phyloP scores from a whole-genome alignment of 148 eudicot genomes.

The Cornus suecica region DNA sequence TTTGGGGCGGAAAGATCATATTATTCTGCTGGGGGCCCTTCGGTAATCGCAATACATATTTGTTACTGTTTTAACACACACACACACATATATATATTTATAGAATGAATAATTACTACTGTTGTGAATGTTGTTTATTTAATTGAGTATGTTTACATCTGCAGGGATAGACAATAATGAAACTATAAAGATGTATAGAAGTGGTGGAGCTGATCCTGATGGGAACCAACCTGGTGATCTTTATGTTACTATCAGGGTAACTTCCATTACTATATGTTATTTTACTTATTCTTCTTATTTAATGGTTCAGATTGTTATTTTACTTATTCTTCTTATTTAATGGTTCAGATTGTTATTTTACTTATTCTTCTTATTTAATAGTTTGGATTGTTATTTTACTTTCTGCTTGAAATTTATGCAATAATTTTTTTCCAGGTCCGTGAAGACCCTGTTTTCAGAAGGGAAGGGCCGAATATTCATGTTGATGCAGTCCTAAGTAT shows the following conservation, averaged over 20 bases:
- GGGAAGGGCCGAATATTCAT: slow-evolving; percentile 90
- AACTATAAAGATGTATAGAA: slow-evolving; percentile 59
- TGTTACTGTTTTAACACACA: too few species aligned
- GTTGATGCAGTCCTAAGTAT: slow-evolving; percentile 78
- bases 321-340: too few species aligned
- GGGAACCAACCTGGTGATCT: slow-evolving; percentile 91
- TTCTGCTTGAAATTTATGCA: neutral
- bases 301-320: too few species aligned
- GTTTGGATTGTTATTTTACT: neutral
- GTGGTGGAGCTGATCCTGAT: slow-evolving; percentile 95
- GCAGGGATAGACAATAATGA: slow-evolving; percentile 75
- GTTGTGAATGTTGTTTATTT: neutral
- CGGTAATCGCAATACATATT: too few species aligned
- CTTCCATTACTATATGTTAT: neutral
- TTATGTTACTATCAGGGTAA: slow-evolving; percentile 69
- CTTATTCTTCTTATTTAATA: neutral
- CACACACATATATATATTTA: too few species aligned
- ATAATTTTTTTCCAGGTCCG: slow-evolving; percentile 49
- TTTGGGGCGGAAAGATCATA: too few species aligned
- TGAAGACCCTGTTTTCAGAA: slow-evolving; percentile 91
- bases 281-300: too few species aligned
- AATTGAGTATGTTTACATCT: slow-evolving; percentile 19
- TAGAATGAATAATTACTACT: too few species aligned
- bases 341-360: too few species aligned
- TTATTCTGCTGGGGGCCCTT: too few species aligned